These are phyloP conservation scores for Grosmannia clavigera DNA, from an alignment of 2,329 filamentous ascomycete genomes.

Conservation along the genomic window DNA sequence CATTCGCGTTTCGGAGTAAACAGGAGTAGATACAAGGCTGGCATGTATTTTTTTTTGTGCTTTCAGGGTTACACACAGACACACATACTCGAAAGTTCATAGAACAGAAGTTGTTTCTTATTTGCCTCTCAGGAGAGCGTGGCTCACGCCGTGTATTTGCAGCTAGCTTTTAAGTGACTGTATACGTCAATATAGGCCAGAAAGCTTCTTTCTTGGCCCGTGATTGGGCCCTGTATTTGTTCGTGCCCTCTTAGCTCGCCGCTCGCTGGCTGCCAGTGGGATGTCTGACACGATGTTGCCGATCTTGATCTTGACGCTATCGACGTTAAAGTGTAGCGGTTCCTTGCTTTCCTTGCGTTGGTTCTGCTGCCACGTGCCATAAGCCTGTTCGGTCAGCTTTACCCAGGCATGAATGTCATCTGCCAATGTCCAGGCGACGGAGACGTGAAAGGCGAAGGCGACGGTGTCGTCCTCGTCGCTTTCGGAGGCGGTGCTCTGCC, in stretches of 20 bases:
- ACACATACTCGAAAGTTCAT: background rate
- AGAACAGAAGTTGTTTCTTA: too few species aligned
- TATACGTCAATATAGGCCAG: background rate
- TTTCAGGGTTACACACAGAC: background rate
- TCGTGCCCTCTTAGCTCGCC: background rate
- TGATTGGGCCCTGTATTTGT: background rate
- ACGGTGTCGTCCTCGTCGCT: slow-evolving; percentile 1
- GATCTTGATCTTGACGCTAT: slow-evolving; percentile 60
- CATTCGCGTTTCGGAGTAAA: background rate
- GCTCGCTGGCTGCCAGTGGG: slow-evolving; percentile 4
- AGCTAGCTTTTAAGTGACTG: too few species aligned
- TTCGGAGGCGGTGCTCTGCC: slow-evolving; percentile 5
- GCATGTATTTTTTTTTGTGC: background rate
- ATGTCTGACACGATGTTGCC: slow-evolving; percentile 54
- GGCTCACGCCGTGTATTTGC: too few species aligned
- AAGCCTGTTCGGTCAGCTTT: slow-evolving; percentile 22
- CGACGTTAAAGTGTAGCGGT: slow-evolving; percentile 38
- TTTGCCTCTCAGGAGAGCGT: background rate
- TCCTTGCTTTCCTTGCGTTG: background rate
- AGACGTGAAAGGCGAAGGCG: slow-evolving; percentile 62
- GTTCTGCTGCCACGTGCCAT: slow-evolving; percentile 12
- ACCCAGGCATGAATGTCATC: slow-evolving; percentile 33
- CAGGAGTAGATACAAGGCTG: background rate
- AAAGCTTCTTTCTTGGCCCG: background rate
- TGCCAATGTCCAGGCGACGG: slow-evolving; percentile 70